A percentile compares a stretch with the other conserved stretches of the same genome.
Evolutionary conservation across 1,284 basidiomycete species (phyloP).

Genomic region (Trichosporon sp.): DNA sequence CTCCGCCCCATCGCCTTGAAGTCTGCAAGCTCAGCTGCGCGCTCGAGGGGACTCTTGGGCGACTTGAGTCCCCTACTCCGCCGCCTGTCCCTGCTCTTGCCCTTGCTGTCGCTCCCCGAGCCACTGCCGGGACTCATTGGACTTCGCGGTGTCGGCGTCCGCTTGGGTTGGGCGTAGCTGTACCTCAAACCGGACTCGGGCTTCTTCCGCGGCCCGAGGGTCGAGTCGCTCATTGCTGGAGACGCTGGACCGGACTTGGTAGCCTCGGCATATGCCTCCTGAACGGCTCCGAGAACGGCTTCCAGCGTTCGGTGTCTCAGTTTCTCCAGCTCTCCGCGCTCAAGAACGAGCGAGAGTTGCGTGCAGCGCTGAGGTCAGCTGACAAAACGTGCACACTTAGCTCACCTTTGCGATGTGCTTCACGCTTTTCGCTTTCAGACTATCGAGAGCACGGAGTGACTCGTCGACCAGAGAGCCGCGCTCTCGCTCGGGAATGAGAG

Average conservation of each 20-base stretch:
- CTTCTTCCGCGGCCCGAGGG: constrained; percentile 34
- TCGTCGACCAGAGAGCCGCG: constrained; percentile 13
- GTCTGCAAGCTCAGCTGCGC: constrained; percentile 25
- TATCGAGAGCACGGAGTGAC: not conserved
- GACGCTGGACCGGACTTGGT: constrained; percentile 14
- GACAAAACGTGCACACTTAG: not conserved
- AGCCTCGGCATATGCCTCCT: constrained; percentile 27
- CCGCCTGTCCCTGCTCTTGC: not conserved
- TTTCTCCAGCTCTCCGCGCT: constrained; percentile 23
- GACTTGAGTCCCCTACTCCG: not conserved
- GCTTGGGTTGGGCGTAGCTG: constrained; percentile 26
- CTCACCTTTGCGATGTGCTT: constrained; percentile 23
- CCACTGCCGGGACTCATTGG: not conserved
- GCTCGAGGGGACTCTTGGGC: constrained; percentile 21
- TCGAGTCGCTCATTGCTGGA: not conserved
- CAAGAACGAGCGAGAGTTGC: constrained; percentile 31
- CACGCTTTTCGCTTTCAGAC: constrained; percentile 14
- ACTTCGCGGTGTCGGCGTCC: constrained; percentile 7
- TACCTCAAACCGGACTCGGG: constrained; percentile 20
- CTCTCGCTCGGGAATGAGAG: not conserved
- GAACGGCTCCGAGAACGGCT: constrained; percentile 37
- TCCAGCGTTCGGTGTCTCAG: constrained; percentile 31
- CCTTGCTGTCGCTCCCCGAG: not conserved
- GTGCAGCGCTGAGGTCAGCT: constrained; percentile 33
- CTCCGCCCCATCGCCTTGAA: constrained; percentile 30